Conservation (phyloP, 257 asterid species). For the Solanum sitiens region DNA sequence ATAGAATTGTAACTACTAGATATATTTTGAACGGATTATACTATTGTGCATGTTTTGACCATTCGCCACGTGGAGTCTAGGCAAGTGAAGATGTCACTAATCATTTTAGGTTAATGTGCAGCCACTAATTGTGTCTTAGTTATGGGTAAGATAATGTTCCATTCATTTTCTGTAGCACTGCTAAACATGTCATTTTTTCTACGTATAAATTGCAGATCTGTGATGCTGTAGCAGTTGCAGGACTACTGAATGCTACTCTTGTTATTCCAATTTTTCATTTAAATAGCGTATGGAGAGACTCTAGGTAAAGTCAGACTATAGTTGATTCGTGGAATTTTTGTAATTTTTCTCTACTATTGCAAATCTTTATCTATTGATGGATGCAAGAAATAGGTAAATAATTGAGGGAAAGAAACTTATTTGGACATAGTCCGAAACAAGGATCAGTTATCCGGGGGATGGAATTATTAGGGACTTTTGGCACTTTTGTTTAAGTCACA, state of each 20-base stretch:
- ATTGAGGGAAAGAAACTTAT: not conserved
- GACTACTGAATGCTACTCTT: conserved; percentile 95
- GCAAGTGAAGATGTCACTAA: not conserved
- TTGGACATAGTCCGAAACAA: not conserved
- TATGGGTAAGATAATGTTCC: not conserved
- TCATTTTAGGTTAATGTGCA: not conserved
- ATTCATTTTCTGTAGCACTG: not conserved
- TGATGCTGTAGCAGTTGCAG: conserved; percentile 99
- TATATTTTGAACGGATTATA: not conserved
- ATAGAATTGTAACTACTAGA: not conserved
- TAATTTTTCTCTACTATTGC: not conserved
- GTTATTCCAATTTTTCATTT: conserved; percentile 95
- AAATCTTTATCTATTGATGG: not conserved
- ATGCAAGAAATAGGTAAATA: not conserved
- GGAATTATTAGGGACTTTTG: not conserved
- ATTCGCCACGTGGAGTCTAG: not conserved
- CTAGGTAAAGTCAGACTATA: conserved; percentile 47
- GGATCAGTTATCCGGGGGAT: not conserved
- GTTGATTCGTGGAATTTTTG: not conserved
- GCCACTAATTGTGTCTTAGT: not conserved
- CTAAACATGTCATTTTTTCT: not conserved
- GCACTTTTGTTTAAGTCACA: not conserved
- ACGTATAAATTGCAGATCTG: conserved; percentile 58
- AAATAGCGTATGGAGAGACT: conserved; percentile 96
- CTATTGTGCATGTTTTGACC: not conserved